phyloP scores from a whole-genome alignment of 176 grass and related monocot species.

The Dactylis glomerata region DNA sequence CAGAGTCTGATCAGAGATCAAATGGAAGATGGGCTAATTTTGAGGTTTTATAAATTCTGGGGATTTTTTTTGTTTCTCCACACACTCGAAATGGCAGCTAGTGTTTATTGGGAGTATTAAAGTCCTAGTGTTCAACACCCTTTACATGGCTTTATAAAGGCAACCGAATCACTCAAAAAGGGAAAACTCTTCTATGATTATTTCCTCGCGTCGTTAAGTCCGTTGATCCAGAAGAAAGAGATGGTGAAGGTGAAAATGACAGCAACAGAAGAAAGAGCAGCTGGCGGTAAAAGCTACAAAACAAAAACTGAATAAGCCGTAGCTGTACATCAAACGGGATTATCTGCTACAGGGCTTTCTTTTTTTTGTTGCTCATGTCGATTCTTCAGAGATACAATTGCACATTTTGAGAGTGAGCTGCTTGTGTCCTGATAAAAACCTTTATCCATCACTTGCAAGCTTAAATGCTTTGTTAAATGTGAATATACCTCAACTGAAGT shows the following conservation, averaged over 20 bases:
- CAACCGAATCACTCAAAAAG: background rate
- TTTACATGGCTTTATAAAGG: background rate
- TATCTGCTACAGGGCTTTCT: background rate
- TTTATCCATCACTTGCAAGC: background rate
- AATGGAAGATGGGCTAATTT: background rate
- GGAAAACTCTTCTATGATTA: too few species aligned
- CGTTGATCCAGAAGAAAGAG: background rate
- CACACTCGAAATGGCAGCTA: background rate
- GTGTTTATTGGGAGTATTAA: background rate
- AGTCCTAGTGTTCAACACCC: background rate
- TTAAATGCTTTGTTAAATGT: background rate
- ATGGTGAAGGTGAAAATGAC: background rate
- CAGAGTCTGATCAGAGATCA: background rate
- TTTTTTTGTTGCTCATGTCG: background rate
- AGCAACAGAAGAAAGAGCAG: background rate
- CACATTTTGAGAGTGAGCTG: background rate
- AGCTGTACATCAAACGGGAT: background rate
- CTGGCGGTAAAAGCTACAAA: background rate
- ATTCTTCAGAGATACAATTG: background rate
- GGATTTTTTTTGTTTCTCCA: background rate
- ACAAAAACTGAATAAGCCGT: background rate
- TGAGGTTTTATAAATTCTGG: background rate
- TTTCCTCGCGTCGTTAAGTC: too few species aligned
- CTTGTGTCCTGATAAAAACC: background rate
- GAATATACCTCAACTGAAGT: background rate